A percentile compares a stretch with the other conserved stretches of the same genome.
These are phyloP conservation scores for Wickerhamiella shivajii DNA, from an alignment of 805 yeast genomes.

Conservation along the genomic window DNA sequence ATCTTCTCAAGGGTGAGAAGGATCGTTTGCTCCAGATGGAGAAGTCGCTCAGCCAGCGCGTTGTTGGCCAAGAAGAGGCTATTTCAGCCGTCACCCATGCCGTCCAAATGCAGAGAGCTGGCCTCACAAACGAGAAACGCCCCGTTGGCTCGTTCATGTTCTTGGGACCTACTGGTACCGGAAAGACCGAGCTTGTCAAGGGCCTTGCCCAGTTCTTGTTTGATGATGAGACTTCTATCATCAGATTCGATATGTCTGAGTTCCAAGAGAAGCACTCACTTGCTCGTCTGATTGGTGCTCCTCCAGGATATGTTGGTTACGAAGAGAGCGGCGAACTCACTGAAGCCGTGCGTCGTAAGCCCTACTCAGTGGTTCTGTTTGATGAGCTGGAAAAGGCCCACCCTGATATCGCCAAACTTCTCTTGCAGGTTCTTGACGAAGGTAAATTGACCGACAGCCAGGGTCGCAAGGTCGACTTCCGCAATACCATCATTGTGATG, in stretches of 20 bases:
- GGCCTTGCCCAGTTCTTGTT: conserved; percentile 83
- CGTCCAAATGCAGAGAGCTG: conserved; percentile 91
- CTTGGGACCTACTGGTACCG: conserved; percentile 97
- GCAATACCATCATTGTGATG: conserved; percentile 90
- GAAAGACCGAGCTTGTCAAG: conserved; percentile 92
- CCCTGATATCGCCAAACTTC: conserved; percentile 79
- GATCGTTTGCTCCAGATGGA: conserved; percentile 87
- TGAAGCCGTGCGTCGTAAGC: conserved; percentile 89
- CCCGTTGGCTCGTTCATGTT: conserved; percentile 96
- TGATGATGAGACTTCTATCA: conserved; percentile 73
- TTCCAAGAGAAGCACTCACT: conserved; percentile 91
- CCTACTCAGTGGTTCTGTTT: conserved; percentile 81
- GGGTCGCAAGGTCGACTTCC: conserved; percentile 87
- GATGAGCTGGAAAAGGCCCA: conserved; percentile 98
- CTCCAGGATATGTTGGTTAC: conserved; percentile 95
- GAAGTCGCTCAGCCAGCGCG: conserved; percentile 54
- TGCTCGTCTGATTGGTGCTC: conserved; percentile 87
- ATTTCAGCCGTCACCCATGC: conserved; percentile 83
- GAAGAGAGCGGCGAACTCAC: conserved; percentile 91
- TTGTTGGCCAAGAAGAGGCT: conserved; percentile 93
- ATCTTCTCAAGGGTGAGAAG: conserved; percentile 85
- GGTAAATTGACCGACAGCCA: conserved; percentile 91
- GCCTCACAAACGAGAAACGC: conserved; percentile 81
- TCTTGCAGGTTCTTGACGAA: conserved; percentile 87
- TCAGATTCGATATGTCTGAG: conserved; percentile 95